Conservation (phyloP, 495 filamentous ascomycete species). For the Copromyces sp. region DNA sequence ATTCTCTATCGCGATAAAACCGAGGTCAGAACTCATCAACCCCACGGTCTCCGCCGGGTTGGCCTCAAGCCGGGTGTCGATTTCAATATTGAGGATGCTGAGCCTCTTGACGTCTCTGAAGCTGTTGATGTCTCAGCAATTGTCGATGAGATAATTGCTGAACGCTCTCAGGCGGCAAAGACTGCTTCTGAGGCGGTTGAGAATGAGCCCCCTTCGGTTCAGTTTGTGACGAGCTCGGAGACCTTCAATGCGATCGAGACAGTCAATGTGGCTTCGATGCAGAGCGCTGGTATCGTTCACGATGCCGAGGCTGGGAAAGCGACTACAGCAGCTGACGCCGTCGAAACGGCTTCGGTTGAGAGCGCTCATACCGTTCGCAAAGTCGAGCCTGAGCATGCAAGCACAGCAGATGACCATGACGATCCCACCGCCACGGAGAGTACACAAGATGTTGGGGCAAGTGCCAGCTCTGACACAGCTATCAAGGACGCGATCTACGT, state of each 20-base stretch:
- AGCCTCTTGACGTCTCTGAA: not conserved
- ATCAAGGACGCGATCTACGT: not conserved
- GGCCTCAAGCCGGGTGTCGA: not conserved
- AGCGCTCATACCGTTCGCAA: no score
- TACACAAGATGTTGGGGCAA: no score
- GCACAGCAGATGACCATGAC: not conserved
- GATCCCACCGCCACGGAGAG: not conserved
- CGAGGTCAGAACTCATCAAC: not conserved
- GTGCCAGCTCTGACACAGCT: not conserved
- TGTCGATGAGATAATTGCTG: not conserved
- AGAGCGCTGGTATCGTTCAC: not conserved
- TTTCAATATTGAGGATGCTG: not conserved
- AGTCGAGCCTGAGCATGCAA: no score
- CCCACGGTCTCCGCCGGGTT: not conserved
- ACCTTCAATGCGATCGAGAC: not conserved
- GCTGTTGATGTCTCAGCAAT: not conserved
- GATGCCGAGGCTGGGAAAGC: not conserved
- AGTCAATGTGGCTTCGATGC: not conserved
- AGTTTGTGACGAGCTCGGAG: not conserved
- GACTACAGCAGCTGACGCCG: not conserved
- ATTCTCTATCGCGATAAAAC: not conserved
- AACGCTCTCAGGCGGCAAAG: not conserved
- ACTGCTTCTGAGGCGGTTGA: not conserved
- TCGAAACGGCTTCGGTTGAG: no score
- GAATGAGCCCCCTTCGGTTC: not conserved